Evolutionary conservation across 139 green algal genomes (phyloP).

Genomic region (Spirogloea muscicola): DNA sequence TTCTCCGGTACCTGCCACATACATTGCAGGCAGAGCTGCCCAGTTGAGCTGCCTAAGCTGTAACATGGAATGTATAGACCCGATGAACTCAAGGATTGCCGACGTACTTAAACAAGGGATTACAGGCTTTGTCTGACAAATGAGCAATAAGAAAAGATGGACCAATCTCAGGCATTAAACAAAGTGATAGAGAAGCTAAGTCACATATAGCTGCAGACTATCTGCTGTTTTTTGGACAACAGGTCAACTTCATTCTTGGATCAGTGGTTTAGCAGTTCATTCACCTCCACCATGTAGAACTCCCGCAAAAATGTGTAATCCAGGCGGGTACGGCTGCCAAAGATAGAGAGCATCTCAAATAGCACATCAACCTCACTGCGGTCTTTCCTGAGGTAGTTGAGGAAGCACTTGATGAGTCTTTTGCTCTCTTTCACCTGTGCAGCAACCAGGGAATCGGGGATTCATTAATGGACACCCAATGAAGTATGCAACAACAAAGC

Average conservation of each 20-base stretch:
- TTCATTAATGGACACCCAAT: too few species aligned
- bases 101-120: too few species aligned
- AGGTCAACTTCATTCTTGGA: too few species aligned
- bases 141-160: too few species aligned
- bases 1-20: conserved; percentile 7
- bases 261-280: too few species aligned
- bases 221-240: too few species aligned
- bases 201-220: too few species aligned
- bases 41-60: not conserved
- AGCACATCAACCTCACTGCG: conserved; percentile 64
- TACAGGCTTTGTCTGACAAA: too few species aligned
- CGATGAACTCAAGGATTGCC: not conserved
- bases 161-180: too few species aligned
- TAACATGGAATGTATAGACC: not conserved
- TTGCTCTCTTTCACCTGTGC: conserved; percentile 77
- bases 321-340: conserved; percentile 57
- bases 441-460: too few species aligned
- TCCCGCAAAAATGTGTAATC: conserved; percentile 79
- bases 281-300: conserved; percentile 63
- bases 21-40: not conserved
- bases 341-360: conserved; percentile 77
- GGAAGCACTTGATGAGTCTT: conserved; percentile 74
- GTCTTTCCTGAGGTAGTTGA: conserved; percentile 66
- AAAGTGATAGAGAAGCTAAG: too few species aligned
- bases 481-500: too few species aligned